phyloP scores from a whole-genome alignment of 306 rosid genomes.

The Lathyrus tuberosus region DNA sequence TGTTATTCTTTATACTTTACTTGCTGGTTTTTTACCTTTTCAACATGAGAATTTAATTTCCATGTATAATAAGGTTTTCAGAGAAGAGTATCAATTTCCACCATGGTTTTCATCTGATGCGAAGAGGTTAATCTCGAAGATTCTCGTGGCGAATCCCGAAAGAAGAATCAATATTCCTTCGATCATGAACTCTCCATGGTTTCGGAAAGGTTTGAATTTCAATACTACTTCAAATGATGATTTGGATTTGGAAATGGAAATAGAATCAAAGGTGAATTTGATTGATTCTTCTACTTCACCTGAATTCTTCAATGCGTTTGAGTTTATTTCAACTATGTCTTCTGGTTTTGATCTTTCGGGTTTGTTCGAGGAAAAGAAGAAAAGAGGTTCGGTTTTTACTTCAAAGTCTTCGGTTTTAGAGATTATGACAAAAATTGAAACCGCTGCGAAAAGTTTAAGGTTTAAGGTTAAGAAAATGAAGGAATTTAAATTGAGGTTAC shows the following conservation, averaged over 20 bases:
- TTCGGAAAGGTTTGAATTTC: slow-evolving; percentile 44
- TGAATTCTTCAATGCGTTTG: slow-evolving; percentile 71
- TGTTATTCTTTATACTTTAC: slow-evolving; percentile 24
- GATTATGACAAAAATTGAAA: slow-evolving; percentile 61
- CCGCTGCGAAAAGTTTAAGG: slow-evolving; percentile 56
- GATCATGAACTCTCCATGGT: slow-evolving; percentile 72
- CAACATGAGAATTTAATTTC: slow-evolving; percentile 63
- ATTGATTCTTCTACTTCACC: slow-evolving; percentile 49
- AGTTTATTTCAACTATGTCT: slow-evolving; percentile 76
- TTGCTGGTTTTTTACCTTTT: slow-evolving; percentile 56
- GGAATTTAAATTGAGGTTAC: slow-evolving; percentile 60
- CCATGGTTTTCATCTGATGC: slow-evolving; percentile 73
- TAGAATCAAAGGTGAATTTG: neutral
- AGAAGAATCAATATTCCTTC: slow-evolving; percentile 59
- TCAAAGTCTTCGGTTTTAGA: slow-evolving; percentile 56
- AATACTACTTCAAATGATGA: neutral
- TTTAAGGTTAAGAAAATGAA: slow-evolving; percentile 52
- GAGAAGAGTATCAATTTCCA: slow-evolving; percentile 64
- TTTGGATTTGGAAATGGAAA: neutral
- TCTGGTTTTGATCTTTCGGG: slow-evolving; percentile 38
- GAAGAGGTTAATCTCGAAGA: slow-evolving; percentile 53
- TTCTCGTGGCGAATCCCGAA: slow-evolving; percentile 64
- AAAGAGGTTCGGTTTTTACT: slow-evolving; percentile 63
- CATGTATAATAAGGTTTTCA: slow-evolving; percentile 68
- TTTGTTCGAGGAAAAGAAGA: slow-evolving; percentile 37